Evolutionary conservation across 345 rosid species (phyloP), one percentile per base, ranked within the genome.

Genomic region (Hypericum perforatum): DNA sequence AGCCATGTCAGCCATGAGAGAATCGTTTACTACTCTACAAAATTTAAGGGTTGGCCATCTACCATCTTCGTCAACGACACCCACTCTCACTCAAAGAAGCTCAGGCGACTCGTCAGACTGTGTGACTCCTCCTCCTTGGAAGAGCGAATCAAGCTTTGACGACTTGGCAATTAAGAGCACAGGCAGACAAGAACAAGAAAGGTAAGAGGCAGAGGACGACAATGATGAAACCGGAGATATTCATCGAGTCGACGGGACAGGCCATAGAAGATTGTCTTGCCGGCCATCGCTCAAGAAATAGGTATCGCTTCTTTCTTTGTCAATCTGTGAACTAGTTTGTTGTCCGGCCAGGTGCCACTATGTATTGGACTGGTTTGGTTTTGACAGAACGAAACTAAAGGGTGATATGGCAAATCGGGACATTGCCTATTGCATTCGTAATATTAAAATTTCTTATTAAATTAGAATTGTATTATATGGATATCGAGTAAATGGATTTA

Each of bases 1-100:
- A 65, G 99, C 99, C 45, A 85, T 89, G 99, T 80, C 97, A 14
- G 99, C 97, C 13, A 86, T 86, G 94, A 84, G 99, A 78, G 99
- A 94, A 72, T 94, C 99, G 41, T 86, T 94, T 15, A 77, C 95
- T 32, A 77, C 94, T 5, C 97, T 94, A 12, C 95, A 86, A 70
- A 74, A 82, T 43, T 68, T 94, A 66, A 72, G 99, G 65, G 95
- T 79, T 41, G 95, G 94, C 45, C 66, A 75, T 66, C 73, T 78
- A 49, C 64, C 78, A 15, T 67, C 89, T n/a, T n/a, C 76, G 54
- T 85, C 84, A 7, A 39, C 78, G 43, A 81, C 86, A 14, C 84
- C 95, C 8, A 79, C 65, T 53, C 58, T 61, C 45, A 58, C 75
- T 0, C 78, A 77, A 37, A 57, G 73, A 70, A 45, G 52, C 39